Evolutionary conservation across 2,329 filamentous ascomycete genomes (phyloP).

Genomic region (Whalleya microplaca): DNA sequence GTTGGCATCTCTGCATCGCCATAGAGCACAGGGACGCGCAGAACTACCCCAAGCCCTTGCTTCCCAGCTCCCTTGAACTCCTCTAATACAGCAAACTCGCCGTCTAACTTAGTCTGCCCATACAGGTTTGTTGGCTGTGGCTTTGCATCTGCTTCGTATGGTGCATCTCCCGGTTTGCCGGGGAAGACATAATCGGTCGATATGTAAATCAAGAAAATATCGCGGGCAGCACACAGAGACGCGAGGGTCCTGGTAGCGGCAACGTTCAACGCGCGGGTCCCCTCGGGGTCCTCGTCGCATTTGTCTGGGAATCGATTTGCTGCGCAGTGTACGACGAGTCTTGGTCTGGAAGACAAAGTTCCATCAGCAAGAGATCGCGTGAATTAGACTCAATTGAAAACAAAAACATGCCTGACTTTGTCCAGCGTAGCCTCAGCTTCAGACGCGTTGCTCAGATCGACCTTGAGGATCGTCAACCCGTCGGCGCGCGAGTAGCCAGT

Average conservation of each 20-base stretch:
- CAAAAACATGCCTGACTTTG: slow-evolving; percentile 54
- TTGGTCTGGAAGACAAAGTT: slow-evolving; percentile 55
- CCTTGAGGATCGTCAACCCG: slow-evolving; percentile 67
- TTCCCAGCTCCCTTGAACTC: slow-evolving; percentile 55
- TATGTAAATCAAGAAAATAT: slow-evolving; percentile 73
- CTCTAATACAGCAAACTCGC: slow-evolving; percentile 67
- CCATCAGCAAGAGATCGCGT: slow-evolving; percentile 15
- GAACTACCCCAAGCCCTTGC: slow-evolving; percentile 64
- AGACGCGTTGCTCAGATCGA: slow-evolving; percentile 52
- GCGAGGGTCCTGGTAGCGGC: slow-evolving; percentile 71
- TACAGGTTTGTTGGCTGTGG: slow-evolving; percentile 79
- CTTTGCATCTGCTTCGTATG: slow-evolving; percentile 69
- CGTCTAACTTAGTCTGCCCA: slow-evolving; percentile 64
- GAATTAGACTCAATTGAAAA: not conserved
- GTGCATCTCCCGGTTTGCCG: slow-evolving; percentile 76
- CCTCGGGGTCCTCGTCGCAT: slow-evolving; percentile 78
- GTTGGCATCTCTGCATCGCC: slow-evolving; percentile 70
- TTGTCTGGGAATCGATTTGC: slow-evolving; percentile 88
- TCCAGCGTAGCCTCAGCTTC: slow-evolving; percentile 57
- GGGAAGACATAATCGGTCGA: slow-evolving; percentile 84
- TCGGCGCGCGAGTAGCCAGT: slow-evolving; percentile 76
- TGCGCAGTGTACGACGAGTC: slow-evolving; percentile 83
- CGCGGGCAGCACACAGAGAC: slow-evolving; percentile 63
- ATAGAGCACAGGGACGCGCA: slow-evolving; percentile 85
- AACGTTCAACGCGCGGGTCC: slow-evolving; percentile 75